Base-by-base conservation (phyloP, 106 monocot species). In the Dendrobium chrysotoxum region DNA sequence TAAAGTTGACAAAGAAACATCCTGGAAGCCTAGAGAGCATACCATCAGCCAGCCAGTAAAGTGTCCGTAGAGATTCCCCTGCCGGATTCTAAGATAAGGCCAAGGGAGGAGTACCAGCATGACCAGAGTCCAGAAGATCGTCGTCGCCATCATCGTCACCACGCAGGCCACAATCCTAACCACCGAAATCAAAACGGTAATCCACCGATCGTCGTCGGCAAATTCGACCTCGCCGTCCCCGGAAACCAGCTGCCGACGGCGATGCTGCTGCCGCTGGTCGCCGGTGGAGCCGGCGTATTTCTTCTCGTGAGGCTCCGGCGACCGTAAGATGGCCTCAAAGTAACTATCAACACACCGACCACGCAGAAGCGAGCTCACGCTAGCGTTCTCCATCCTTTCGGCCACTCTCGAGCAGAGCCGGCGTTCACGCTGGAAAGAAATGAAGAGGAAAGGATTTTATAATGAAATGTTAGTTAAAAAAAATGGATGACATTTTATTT, bases 11-110 rank as follows among this genome's bases (percentile, higher is more conserved):
- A 28, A 12, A 71, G 35, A 65, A 7, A 23, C 12, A 65, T 71
- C 35, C 26, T 71, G 3, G 28, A 30, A 9, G 64, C 64, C 30
- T 31, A n/a, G 7, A 53, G 26, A 26, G 13, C 20, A 41, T 55
- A 74, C 58, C 74, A 75, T 72, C 9, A 75, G 38, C 7, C 53
- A 5, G 54, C 81, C 87, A 7, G 87, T 87, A 54, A 81, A 80
- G 42, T 87, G 87, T 30, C 87, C 87, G 40, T 87, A 87, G 70
- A 87, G 39, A 50, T 87, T 87, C 38, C 87, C 81, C 87, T 84
- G 83, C 72, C 83, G 68, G 12, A 87, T 4, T 28, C 87, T 61
- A 13, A 15, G 80, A 35, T 87, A 87, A 11, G 83, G 87, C 83
- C 87, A 87, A 4, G 84, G 87, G 20, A 87, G 78, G 23, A 87